Evolutionary conservation across 1,284 basidiomycete species (phyloP).

Genomic region (Sporisorium sorghi): DNA sequence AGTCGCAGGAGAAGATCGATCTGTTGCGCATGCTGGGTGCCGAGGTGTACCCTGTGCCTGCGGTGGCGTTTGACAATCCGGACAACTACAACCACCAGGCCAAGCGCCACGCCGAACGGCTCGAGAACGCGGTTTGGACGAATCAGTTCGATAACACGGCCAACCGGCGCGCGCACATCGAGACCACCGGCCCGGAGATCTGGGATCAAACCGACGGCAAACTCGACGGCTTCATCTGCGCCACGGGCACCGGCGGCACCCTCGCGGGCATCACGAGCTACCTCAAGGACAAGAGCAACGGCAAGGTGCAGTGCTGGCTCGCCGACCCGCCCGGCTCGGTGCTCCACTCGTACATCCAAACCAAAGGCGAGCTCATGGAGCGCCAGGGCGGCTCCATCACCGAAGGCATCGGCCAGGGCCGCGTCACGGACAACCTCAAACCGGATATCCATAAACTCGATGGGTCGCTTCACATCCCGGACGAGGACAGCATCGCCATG

Average conservation of each 20-base stretch:
- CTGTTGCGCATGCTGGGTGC: constrained; percentile 95
- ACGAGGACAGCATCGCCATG: constrained; percentile 91
- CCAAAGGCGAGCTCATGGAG: constrained; percentile 79
- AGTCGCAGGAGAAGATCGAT: constrained; percentile 96
- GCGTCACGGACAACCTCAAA: constrained; percentile 91
- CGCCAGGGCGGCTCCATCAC: constrained; percentile 91
- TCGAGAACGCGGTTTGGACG: constrained; percentile 97
- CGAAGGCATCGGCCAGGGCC: constrained; percentile 97
- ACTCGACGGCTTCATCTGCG: constrained; percentile 89
- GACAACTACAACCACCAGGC: constrained; percentile 99
- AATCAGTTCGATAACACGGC: constrained; percentile 96
- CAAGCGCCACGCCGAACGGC: constrained; percentile 82
- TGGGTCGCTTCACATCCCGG: constrained; percentile 86
- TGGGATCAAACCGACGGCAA: constrained; percentile 87
- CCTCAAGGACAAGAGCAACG: constrained; percentile 84
- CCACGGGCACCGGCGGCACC: constrained; percentile 96
- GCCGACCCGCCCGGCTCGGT: constrained; percentile 97
- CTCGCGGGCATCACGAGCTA: constrained; percentile 88
- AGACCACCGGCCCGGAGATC: constrained; percentile 94
- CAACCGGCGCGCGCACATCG: constrained; percentile 89
- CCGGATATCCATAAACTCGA: constrained; percentile 82
- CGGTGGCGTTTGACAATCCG: constrained; percentile 95
- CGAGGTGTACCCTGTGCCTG: constrained; percentile 93
- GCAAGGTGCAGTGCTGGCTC: constrained; percentile 88
- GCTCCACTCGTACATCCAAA: constrained; percentile 84